Conservation (phyloP, 2,329 filamentous ascomycete species). For the Fusarium annulatum region DNA sequence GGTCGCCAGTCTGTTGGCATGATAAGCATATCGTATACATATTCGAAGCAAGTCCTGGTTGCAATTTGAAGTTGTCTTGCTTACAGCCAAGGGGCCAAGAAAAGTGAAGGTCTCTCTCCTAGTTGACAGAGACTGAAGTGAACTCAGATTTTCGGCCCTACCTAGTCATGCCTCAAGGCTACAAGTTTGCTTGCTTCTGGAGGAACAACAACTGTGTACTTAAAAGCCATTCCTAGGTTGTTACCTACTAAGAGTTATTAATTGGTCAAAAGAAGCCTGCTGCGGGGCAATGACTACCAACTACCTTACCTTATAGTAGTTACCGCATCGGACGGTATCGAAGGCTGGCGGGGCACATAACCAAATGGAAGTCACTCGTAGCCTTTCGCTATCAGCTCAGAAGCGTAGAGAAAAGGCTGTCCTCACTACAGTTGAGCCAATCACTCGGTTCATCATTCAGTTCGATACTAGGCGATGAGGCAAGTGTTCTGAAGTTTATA, state of each 20-base stretch:
- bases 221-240: background rate
- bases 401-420: background rate
- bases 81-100: background rate
- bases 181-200: background rate
- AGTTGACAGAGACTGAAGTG: background rate
- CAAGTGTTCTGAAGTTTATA: background rate
- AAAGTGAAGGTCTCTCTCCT: background rate
- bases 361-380: constrained; percentile 27
- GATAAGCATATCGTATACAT: background rate
- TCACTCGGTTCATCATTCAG: background rate
- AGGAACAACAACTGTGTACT: background rate
- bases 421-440: background rate
- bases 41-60: background rate
- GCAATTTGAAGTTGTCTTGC: background rate
- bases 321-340: background rate
- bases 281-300: constrained; percentile 17
- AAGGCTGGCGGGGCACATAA: constrained; percentile 24
- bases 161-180: background rate
- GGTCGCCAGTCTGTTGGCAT: background rate
- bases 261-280: background rate
- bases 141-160: background rate
- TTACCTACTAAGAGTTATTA: background rate
- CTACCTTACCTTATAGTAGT: no score
- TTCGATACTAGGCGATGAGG: background rate
- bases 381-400: constrained; percentile 16